phyloP scores from a whole-genome alignment of 495 filamentous ascomycete genomes.

The Penicillium egyptiacum region DNA sequence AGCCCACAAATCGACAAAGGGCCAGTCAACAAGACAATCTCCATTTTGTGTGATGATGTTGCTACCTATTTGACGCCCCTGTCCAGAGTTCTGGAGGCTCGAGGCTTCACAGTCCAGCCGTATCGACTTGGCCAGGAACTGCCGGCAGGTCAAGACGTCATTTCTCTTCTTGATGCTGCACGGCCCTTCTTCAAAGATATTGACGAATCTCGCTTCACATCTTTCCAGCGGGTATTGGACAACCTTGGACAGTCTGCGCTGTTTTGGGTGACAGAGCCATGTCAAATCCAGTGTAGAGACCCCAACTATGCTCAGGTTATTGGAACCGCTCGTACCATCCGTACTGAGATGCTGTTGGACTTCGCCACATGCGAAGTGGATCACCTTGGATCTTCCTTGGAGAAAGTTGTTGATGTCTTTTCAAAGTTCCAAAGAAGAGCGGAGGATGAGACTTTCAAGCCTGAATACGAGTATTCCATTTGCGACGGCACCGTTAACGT shows the following conservation, averaged over 20 bases:
- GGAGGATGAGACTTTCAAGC: slow-evolving; percentile 9
- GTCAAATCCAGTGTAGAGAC: slow-evolving; percentile 37
- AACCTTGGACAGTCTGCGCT: neutral
- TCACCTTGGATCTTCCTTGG: slow-evolving; percentile 8
- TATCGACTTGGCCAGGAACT: slow-evolving; percentile 8
- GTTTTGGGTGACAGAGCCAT: slow-evolving; percentile 37
- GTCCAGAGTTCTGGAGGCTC: neutral
- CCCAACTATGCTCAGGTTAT: slow-evolving; percentile 36
- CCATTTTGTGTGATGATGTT: neutral
- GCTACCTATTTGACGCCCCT: neutral
- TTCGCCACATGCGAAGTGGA: slow-evolving; percentile 47
- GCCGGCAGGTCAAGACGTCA: slow-evolving; percentile 30
- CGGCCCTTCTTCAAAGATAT: slow-evolving; percentile 37
- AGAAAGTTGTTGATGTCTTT: slow-evolving; percentile 21
- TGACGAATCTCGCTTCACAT: slow-evolving; percentile 11
- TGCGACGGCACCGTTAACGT: slow-evolving; percentile 23
- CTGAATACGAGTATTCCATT: slow-evolving; percentile 37
- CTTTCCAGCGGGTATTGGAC: slow-evolving; percentile 20
- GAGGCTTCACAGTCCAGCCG: neutral
- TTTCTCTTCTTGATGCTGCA: slow-evolving; percentile 34
- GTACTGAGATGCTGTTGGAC: slow-evolving; percentile 41
- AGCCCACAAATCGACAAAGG: slow-evolving; percentile 6
- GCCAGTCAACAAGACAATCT: neutral
- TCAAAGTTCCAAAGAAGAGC: slow-evolving; percentile 19
- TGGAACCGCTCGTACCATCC: slow-evolving; percentile 42